Evolutionary conservation across 2,329 filamentous ascomycete genomes (phyloP).

Genomic region (Stemphylium lycopersici): DNA sequence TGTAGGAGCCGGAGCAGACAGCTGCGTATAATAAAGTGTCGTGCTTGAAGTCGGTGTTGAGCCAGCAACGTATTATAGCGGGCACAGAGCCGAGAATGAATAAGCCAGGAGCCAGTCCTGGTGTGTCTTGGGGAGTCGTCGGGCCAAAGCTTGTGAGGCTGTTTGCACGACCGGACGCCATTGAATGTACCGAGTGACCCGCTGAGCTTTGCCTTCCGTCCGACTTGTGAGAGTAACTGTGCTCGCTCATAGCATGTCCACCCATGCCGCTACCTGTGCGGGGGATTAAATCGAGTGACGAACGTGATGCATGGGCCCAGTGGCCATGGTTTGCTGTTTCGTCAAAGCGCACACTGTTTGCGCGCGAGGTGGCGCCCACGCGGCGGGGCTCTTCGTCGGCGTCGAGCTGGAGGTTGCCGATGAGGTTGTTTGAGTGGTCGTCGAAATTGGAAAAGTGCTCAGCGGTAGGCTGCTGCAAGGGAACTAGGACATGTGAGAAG

Average conservation of each 20-base stretch:
- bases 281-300: constrained; percentile 81
- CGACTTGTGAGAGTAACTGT: constrained; percentile 91
- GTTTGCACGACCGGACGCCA: constrained; percentile 79
- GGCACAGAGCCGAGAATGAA: constrained; percentile 88
- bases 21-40: constrained; percentile 88
- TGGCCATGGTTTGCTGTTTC: constrained; percentile 92
- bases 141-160: constrained; percentile 72
- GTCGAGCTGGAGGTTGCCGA: constrained; percentile 83
- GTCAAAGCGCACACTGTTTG: constrained; percentile 97
- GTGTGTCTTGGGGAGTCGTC: constrained; percentile 76
- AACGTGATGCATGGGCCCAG: constrained; percentile 82
- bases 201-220: constrained; percentile 93
- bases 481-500: constrained; percentile 61
- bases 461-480: constrained; percentile 76
- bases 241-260: constrained; percentile 82
- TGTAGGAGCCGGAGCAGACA: constrained; percentile 88
- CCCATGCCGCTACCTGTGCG: constrained; percentile 81
- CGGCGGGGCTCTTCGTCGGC: constrained; percentile 85
- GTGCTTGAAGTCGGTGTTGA: constrained; percentile 88
- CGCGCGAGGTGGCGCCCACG: constrained; percentile 84
- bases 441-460: constrained; percentile 91
- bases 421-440: constrained; percentile 79
- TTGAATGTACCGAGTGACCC: constrained; percentile 81
- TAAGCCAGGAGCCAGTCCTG: constrained; percentile 79
- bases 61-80: constrained; percentile 94